Evolutionary conservation across 176 grass and related monocot genomes (phyloP).

Genomic region (Juncus effusus): DNA sequence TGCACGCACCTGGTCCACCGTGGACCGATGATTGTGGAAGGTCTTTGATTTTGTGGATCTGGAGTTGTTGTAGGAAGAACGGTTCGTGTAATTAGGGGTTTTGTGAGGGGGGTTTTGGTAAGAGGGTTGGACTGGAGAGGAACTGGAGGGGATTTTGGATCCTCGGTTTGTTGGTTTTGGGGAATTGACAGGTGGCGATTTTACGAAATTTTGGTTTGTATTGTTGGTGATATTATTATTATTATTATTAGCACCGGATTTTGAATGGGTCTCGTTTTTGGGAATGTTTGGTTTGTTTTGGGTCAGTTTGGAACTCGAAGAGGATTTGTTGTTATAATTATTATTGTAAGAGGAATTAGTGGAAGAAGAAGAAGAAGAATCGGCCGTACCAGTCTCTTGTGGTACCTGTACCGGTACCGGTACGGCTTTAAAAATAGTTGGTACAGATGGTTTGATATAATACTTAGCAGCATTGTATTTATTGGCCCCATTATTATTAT

Average conservation of each 20-base stretch:
- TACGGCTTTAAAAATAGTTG: conserved; percentile 19
- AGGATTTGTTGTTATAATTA: conserved; percentile 8
- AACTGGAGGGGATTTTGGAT: conserved; percentile 45
- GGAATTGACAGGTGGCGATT: conserved; percentile 32
- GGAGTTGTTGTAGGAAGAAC: too few relatives aligned
- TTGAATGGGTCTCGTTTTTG: conserved; percentile 30
- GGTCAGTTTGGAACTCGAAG: conserved; percentile 32
- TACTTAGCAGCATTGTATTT: conserved; percentile 40
- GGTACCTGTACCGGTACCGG: conserved; percentile 5
- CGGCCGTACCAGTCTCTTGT: conserved; percentile 26
- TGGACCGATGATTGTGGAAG: conserved; percentile 32
- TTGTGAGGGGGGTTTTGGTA: conserved; percentile 22
- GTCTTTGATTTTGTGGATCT: too few relatives aligned
- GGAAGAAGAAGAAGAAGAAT: conserved; percentile 26
- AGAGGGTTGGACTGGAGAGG: conserved; percentile 31
- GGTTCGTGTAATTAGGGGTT: conserved; percentile 20
- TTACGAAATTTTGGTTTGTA: conserved; percentile 44
- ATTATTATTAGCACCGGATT: background rate
- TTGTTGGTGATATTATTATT: conserved; percentile 11
- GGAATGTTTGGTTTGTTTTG: conserved; percentile 36
- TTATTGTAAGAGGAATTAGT: conserved; percentile 33
- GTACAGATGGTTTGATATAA: conserved; percentile 39
- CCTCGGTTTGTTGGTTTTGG: conserved; percentile 20
- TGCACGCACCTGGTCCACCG: conserved; percentile 49
- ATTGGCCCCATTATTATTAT: background rate